phyloP scores from a whole-genome alignment of 177 flowering plant species.

The Vitis hybrid region DNA sequence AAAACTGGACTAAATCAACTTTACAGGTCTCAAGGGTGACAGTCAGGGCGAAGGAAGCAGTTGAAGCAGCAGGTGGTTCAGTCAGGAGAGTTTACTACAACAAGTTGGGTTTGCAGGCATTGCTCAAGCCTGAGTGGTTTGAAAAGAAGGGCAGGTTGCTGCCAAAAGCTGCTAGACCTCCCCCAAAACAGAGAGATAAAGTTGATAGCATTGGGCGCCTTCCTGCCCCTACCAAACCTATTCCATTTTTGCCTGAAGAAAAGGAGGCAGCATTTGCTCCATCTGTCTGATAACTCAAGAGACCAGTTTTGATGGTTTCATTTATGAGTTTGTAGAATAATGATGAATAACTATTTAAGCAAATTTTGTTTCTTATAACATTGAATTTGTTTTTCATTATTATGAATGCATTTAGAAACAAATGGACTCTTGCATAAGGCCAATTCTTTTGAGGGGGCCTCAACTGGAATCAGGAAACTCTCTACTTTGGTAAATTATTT shows the following conservation, averaged over 20 bases:
- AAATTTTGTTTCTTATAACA: background rate
- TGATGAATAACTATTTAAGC: background rate
- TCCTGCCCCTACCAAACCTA: conserved; percentile 95
- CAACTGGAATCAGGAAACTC: too few species aligned
- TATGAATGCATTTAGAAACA: too few species aligned
- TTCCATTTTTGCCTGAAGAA: conserved; percentile 61
- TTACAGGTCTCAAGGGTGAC: conserved; percentile 93
- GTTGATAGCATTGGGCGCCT: conserved; percentile 96
- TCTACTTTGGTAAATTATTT: too few species aligned
- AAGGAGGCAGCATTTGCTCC: conserved; percentile 19
- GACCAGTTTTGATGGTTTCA: background rate
- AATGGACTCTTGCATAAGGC: too few species aligned
- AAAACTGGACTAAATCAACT: conserved; percentile 9
- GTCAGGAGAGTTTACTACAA: conserved; percentile 92
- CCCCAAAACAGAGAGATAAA: conserved; percentile 79
- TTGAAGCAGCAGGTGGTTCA: conserved; percentile 93
- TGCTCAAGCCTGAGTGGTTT: conserved; percentile 94
- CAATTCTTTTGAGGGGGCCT: too few species aligned
- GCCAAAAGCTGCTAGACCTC: conserved; percentile 90
- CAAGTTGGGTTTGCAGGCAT: conserved; percentile 82
- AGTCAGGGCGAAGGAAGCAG: conserved; percentile 84
- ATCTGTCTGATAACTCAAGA: conserved; percentile 13
- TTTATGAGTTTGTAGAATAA: background rate
- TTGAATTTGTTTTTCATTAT: background rate
- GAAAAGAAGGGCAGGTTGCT: conserved; percentile 89